Percentiles rank a stretch among this genome's conserved stretches.
phyloP scores from a whole-genome alignment of 148 eudicot species.

The Limonium bicolor region DNA sequence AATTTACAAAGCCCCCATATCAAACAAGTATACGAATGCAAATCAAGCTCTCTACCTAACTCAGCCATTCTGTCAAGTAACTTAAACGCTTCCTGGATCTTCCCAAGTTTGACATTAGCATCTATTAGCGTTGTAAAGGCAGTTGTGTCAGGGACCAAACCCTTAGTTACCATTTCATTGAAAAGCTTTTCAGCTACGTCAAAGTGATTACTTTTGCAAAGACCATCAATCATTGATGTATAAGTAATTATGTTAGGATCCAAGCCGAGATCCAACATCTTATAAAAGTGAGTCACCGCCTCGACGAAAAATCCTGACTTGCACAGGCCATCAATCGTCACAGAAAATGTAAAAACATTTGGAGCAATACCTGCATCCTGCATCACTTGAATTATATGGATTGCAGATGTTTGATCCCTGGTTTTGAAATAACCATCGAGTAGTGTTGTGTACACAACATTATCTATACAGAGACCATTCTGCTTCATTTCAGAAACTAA shows the following conservation, averaged over 20 bases:
- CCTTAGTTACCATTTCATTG: slow-evolving; percentile 53
- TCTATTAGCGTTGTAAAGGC: slow-evolving; percentile 71
- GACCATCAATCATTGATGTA: slow-evolving; percentile 67
- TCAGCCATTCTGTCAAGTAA: slow-evolving; percentile 32
- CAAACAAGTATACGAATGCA: slow-evolving; percentile 58
- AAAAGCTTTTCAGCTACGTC: slow-evolving; percentile 52
- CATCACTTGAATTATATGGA: slow-evolving; percentile 45
- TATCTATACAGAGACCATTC: slow-evolving; percentile 31
- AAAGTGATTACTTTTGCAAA: slow-evolving; percentile 47
- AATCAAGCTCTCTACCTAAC: slow-evolving; percentile 56
- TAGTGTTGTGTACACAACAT: slow-evolving; percentile 44
- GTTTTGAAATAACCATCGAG: slow-evolving; percentile 58
- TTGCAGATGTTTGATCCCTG: slow-evolving; percentile 43
- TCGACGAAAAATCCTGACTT: slow-evolving; percentile 55
- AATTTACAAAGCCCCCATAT: slow-evolving; percentile 46
- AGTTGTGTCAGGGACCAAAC: slow-evolving; percentile 52
- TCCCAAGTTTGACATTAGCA: slow-evolving; percentile 66
- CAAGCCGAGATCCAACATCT: slow-evolving; percentile 38
- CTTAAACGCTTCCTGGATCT: slow-evolving; percentile 46
- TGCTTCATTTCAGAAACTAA: slow-evolving; percentile 52
- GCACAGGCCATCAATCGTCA: slow-evolving; percentile 73
- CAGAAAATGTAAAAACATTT: slow-evolving; percentile 50
- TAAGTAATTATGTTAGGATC: slow-evolving; percentile 52
- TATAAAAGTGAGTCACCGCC: slow-evolving; percentile 37
- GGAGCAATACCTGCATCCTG: slow-evolving; percentile 33